Conservation (phyloP, 768 basidiomycete genomes). For the Kwoniella sp. region DNA sequence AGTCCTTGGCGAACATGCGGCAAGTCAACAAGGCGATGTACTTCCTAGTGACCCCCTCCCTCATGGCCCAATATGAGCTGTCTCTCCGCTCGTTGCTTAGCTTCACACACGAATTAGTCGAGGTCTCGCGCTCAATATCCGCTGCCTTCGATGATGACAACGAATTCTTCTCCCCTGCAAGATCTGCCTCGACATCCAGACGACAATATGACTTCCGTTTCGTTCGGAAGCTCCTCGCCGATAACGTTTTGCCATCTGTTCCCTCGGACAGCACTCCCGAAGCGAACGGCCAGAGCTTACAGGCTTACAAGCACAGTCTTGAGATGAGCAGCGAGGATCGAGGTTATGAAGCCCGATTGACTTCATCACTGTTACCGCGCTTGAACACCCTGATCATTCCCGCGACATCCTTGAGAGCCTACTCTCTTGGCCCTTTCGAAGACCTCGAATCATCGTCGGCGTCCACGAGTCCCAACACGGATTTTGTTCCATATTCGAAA, state of each 20-base stretch:
- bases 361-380: neutral
- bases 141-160: neutral
- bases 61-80: neutral
- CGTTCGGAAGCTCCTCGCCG: neutral
- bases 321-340: no score
- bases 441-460: no score
- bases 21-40: conserved; percentile 3
- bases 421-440: neutral
- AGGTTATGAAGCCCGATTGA: neutral
- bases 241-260: neutral
- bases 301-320: no score
- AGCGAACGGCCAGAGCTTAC: no score
- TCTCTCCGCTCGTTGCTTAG: neutral
- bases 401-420: neutral
- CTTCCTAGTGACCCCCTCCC: neutral
- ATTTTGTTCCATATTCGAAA: no score
- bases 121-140: neutral
- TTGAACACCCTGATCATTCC: neutral
- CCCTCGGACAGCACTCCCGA: no score
- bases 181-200: neutral
- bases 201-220: neutral
- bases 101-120: neutral
- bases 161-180: neutral
- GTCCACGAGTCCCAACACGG: no score
- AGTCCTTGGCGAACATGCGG: neutral